A percentile compares a stretch with the other conserved stretches of the same genome.
These are phyloP conservation scores for Sungouiozyma ichnusensis DNA, from an alignment of 805 yeast species.

Conservation along the genomic window DNA sequence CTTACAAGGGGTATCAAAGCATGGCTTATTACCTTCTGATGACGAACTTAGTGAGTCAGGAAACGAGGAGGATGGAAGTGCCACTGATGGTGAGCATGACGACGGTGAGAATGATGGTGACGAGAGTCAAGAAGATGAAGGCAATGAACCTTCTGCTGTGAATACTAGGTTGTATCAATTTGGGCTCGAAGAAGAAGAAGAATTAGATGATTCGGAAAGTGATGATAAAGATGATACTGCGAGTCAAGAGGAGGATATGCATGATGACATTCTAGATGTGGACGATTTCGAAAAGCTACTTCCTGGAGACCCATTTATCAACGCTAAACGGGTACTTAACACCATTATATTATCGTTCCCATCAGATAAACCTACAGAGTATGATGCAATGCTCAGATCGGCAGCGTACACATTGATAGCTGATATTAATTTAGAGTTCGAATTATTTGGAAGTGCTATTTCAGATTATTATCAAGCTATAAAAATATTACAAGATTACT, in stretches of 20 bases:
- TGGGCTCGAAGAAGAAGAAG: slow-evolving; percentile 20
- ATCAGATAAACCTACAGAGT: not conserved
- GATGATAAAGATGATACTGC: slow-evolving; percentile 7
- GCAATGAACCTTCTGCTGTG: slow-evolving; percentile 36
- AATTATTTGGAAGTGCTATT: slow-evolving; percentile 72
- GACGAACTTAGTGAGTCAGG: slow-evolving; percentile 12
- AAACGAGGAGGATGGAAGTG: slow-evolving; percentile 22
- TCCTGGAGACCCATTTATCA: slow-evolving; percentile 41
- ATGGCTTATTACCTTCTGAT: slow-evolving; percentile 6
- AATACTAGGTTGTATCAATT: slow-evolving; percentile 15
- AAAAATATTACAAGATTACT: slow-evolving; percentile 15
- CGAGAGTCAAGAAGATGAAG: slow-evolving; percentile 35
- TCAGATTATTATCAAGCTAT: slow-evolving; percentile 54
- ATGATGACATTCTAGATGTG: slow-evolving; percentile 1
- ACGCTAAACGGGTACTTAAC: slow-evolving; percentile 60
- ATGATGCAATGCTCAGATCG: slow-evolving; percentile 23
- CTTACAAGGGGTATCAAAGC: slow-evolving; percentile 5
- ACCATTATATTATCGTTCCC: slow-evolving; percentile 24
- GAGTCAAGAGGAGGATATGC: slow-evolving; percentile 2
- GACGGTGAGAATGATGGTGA: slow-evolving; percentile 19
- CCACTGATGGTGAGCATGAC: slow-evolving; percentile 20
- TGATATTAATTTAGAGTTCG: slow-evolving; percentile 83
- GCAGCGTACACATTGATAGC: slow-evolving; percentile 75
- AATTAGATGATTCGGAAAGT: slow-evolving; percentile 2
- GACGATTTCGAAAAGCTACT: slow-evolving; percentile 7